Evolutionary conservation across 352 stramenopile genomes (phyloP), one percentile per base, ranked within the genome.

Genomic region (Halophytophthora batemanensis): DNA sequence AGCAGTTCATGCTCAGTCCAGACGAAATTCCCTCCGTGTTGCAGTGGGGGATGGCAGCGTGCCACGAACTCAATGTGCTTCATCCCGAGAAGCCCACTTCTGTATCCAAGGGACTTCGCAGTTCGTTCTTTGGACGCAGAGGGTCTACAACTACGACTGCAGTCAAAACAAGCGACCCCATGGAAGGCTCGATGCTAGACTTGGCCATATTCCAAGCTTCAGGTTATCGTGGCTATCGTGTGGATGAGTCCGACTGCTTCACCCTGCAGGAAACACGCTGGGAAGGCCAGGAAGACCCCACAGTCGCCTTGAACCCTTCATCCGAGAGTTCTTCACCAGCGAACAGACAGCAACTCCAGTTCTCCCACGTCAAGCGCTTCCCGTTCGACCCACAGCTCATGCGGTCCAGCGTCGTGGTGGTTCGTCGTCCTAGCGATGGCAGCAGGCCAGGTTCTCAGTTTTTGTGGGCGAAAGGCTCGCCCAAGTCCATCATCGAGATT

Each of bases 121-220:
- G 35, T 7, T 21, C 35, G 35, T 17, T 40, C 35, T 8, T 8
- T 31, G 4, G 25, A 8, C 25, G 4, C 8, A 4, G 25, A 10
- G 52, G 37, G 28, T 66, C 4, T 66, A 61, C 2, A 66, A 74
- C 22, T 41, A 58, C 11, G 62, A 78, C 22, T 65, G 56, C 13
- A 19, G 41, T 8, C 22, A 31, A 31, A 31, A 8, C 25, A 31
- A 31, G 25, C 25, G 25, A 31, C 8, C 10, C 35, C 35, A 19
- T 79, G 6, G 61, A 78, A 42, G 77, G 70, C 2, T 83, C 77
- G 38, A 53, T 72, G 6, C 53, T 88, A 1, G 77, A 88, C 22
- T 28, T 78, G 3, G 63, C 64, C 11, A 82, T 84, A 68, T 83
- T 87, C 34, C 58, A 68, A 14, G 63, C 71, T 3, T 62, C 74